Evolutionary conservation across 192 early-diverging fungal genomes (phyloP).

Genomic region (Phlyctochytrium arcticum): DNA sequence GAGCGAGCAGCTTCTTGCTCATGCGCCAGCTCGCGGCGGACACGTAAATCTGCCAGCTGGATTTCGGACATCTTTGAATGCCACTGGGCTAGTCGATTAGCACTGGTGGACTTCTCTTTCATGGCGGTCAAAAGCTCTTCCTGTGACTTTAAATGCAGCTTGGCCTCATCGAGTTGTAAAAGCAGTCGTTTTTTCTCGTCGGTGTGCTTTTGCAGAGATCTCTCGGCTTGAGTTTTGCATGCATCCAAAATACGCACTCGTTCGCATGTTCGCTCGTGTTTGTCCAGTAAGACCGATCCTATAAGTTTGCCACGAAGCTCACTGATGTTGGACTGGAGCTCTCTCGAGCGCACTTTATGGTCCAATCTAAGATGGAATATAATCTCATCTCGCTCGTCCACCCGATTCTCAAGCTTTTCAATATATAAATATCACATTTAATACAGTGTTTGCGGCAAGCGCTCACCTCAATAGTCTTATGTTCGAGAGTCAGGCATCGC

Average conservation of each 20-base stretch:
- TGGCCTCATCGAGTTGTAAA: constrained; percentile 15
- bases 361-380: constrained; percentile 45
- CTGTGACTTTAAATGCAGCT: constrained; percentile 11
- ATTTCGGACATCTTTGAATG: constrained; percentile 40
- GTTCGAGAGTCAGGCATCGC: constrained; percentile 36
- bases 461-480: constrained; percentile 34
- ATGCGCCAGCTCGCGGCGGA: constrained; percentile 35
- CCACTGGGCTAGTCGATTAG: constrained; percentile 41
- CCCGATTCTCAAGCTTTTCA: constrained; percentile 23
- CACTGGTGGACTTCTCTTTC: constrained; percentile 7
- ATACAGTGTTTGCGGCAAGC: background rate
- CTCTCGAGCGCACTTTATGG: constrained; percentile 23
- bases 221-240: constrained; percentile 18
- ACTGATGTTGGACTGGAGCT: constrained; percentile 32
- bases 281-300: constrained; percentile 35
- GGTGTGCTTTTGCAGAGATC: constrained; percentile 1
- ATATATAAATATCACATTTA: background rate
- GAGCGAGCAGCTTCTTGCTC: constrained; percentile 22
- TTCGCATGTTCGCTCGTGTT: constrained; percentile 38
- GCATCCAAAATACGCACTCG: constrained; percentile 21
- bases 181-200: constrained; percentile 13
- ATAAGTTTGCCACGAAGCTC: constrained; percentile 33
- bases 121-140: constrained; percentile 40
- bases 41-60: constrained; percentile 32
- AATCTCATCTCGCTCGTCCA: constrained; percentile 38